Percentiles rank a stretch among this genome's conserved stretches.
These are phyloP conservation scores for Kodamaea lidongshanica DNA, from an alignment of 805 yeast genomes.

Conservation along the genomic window DNA sequence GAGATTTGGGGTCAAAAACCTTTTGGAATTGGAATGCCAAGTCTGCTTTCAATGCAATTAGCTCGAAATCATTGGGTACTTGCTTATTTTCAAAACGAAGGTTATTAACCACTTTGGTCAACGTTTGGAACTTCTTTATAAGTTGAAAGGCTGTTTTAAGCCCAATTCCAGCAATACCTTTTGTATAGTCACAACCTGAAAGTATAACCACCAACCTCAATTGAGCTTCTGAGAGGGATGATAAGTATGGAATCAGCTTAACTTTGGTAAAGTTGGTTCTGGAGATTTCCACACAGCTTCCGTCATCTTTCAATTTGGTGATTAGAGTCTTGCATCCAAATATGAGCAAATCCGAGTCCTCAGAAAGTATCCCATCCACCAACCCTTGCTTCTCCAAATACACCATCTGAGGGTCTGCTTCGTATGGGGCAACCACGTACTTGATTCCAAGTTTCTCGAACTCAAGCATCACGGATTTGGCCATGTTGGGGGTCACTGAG, in stretches of 20 bases:
- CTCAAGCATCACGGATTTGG: slow-evolving; percentile 72
- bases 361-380: slow-evolving; percentile 84
- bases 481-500: slow-evolving; percentile 87
- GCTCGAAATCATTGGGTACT: slow-evolving; percentile 52
- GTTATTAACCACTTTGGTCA: slow-evolving; percentile 52
- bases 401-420: slow-evolving; percentile 97
- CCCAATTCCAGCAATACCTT: slow-evolving; percentile 80
- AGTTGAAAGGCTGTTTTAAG: slow-evolving; percentile 64
- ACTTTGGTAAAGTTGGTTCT: slow-evolving; percentile 48
- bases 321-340: slow-evolving; percentile 77
- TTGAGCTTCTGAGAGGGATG: slow-evolving; percentile 48
- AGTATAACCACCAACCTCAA: slow-evolving; percentile 73
- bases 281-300: slow-evolving; percentile 63
- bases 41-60: slow-evolving; percentile 60
- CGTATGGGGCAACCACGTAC: slow-evolving; percentile 94
- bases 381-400: slow-evolving; percentile 68
- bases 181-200: slow-evolving; percentile 95
- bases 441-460: slow-evolving; percentile 52
- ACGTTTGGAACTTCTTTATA: slow-evolving; percentile 44
- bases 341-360: slow-evolving; percentile 86
- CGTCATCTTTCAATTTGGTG: slow-evolving; percentile 77
- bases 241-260: slow-evolving; percentile 44
- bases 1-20: slow-evolving; percentile 64
- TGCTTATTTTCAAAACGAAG: slow-evolving; percentile 57
- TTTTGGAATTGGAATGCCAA: slow-evolving; percentile 80